phyloP scores from a whole-genome alignment of 495 filamentous ascomycete genomes.

The Penicillium chermesinum region DNA sequence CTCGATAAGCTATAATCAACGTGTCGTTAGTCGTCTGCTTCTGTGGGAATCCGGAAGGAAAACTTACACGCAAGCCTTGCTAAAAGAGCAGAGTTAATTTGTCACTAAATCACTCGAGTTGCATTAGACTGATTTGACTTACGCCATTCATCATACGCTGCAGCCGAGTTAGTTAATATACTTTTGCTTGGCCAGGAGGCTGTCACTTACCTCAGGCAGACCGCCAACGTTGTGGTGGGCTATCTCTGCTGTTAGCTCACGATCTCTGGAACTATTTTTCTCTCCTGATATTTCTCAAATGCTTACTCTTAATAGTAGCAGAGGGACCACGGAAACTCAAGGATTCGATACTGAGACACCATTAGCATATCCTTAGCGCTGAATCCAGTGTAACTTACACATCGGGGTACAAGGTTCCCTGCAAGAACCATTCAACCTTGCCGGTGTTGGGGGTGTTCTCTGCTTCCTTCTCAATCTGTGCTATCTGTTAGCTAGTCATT shows the following conservation, averaged over 20 bases:
- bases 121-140: slow-evolving; percentile 10
- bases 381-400: slow-evolving; percentile 14
- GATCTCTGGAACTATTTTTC: neutral
- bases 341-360: slow-evolving; percentile 12
- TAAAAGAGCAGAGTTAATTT: slow-evolving; percentile 14
- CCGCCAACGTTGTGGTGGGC: slow-evolving; percentile 31
- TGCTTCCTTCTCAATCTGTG: slow-evolving; percentile 22
- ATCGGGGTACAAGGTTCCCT: slow-evolving; percentile 72
- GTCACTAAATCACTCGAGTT: slow-evolving; percentile 5
- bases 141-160: slow-evolving; percentile 23
- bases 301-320: slow-evolving; percentile 23
- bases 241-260: slow-evolving; percentile 16
- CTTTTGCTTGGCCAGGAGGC: neutral
- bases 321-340: slow-evolving; percentile 19
- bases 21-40: slow-evolving; percentile 13
- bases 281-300: neutral
- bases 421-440: slow-evolving; percentile 76
- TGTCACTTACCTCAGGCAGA: slow-evolving; percentile 21
- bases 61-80: slow-evolving; percentile 25
- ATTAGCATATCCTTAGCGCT: slow-evolving; percentile 4
- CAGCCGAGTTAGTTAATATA: slow-evolving; percentile 7
- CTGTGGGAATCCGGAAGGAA: slow-evolving; percentile 1
- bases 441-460: slow-evolving; percentile 58
- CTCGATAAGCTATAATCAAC: slow-evolving; percentile 63
- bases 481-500: slow-evolving; percentile 4